phyloP scores from a whole-genome alignment of 495 filamentous ascomycete genomes.

The Tuber calosporum region DNA sequence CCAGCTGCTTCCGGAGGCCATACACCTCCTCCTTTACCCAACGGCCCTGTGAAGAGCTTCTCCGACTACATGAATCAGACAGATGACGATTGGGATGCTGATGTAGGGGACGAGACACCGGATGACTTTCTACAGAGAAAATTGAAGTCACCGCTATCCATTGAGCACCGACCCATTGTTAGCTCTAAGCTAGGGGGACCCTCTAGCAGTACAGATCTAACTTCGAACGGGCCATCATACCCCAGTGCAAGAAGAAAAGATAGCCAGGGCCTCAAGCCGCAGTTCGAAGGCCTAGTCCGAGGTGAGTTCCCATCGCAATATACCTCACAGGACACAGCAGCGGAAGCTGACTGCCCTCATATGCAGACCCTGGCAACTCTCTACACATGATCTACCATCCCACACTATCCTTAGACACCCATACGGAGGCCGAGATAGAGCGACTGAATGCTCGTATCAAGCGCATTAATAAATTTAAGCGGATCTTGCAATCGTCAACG shows the following conservation, averaged over 20 bases:
- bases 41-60: constrained; percentile 50
- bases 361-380: constrained; percentile 78
- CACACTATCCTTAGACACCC: constrained; percentile 62
- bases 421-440: constrained; percentile 57
- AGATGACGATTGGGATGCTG: constrained; percentile 66
- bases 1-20: constrained; percentile 42
- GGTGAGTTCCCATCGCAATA: constrained; percentile 45
- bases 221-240: constrained; percentile 61
- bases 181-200: constrained; percentile 34
- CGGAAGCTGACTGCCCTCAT: constrained; percentile 13
- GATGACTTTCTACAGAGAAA: constrained; percentile 40
- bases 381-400: constrained; percentile 89
- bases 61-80: constrained; percentile 67
- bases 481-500: constrained; percentile 80
- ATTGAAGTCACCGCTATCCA: constrained; percentile 38
- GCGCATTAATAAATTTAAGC: constrained; percentile 97
- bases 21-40: constrained; percentile 28
- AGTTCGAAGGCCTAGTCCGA: constrained; percentile 92
- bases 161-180: constrained; percentile 36
- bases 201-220: constrained; percentile 22
- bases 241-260: constrained; percentile 79
- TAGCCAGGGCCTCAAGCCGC: constrained; percentile 89
- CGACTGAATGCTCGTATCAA: constrained; percentile 79
- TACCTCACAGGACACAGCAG: not conserved
- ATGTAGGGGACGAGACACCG: constrained; percentile 50